Evolutionary conservation across 306 rosid genomes (phyloP).

Genomic region (Mimosa bimucronata): DNA sequence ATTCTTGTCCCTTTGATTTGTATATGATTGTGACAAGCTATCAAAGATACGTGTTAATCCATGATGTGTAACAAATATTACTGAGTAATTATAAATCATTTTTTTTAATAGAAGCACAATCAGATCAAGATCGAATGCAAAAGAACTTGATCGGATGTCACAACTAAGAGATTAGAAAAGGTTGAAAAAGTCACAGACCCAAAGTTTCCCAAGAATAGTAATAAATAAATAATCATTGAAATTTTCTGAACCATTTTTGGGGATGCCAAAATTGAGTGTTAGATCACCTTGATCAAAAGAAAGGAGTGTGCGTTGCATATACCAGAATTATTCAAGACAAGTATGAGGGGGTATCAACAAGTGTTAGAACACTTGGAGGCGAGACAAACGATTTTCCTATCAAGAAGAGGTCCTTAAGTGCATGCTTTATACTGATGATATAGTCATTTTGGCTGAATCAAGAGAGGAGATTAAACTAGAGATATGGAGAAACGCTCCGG

Average conservation of each 20-base stretch:
- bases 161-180: neutral
- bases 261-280: no score
- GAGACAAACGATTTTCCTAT: no score
- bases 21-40: slow-evolving; percentile 86
- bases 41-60: slow-evolving; percentile 35
- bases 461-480: no score
- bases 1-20: slow-evolving; percentile 82
- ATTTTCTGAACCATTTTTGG: slow-evolving; percentile 5
- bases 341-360: no score
- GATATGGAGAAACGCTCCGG: no score
- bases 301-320: no score
- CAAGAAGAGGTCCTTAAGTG: no score
- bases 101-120: neutral
- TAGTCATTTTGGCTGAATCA: no score
- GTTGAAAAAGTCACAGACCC: neutral
- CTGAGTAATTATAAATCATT: neutral
- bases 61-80: neutral
- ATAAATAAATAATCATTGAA: neutral
- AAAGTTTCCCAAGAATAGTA: neutral
- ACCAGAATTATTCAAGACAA: no score
- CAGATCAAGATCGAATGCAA: slow-evolving; percentile 2
- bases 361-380: no score
- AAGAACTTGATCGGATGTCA: neutral
- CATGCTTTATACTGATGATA: no score
- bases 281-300: no score